phyloP scores from a whole-genome alignment of 192 early-diverging fungal species.

The Coemansia sp. region DNA sequence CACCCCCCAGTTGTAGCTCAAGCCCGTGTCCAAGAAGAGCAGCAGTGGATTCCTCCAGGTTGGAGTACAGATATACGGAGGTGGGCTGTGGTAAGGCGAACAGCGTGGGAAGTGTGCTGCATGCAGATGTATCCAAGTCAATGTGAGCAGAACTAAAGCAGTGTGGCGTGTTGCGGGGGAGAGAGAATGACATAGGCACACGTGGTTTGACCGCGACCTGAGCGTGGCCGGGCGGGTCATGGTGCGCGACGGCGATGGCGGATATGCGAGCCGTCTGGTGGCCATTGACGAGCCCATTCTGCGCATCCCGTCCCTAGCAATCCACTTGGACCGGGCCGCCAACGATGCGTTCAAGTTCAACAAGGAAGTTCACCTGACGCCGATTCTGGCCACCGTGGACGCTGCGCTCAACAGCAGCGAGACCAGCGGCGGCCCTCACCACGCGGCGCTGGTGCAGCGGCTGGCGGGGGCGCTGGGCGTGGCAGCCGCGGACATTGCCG shows the following conservation, averaged over 20 bases:
- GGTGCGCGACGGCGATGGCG: constrained; percentile 64
- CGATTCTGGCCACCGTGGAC: constrained; percentile 72
- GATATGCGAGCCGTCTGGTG: constrained; percentile 69
- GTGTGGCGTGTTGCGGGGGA: not conserved
- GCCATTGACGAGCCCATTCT: constrained; percentile 82
- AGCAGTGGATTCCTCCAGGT: constrained; percentile 84
- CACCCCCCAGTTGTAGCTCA: constrained; percentile 54
- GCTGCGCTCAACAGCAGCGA: constrained; percentile 48
- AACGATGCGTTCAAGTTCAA: constrained; percentile 87
- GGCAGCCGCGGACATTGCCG: constrained; percentile 66
- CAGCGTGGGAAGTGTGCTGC: too few relatives aligned
- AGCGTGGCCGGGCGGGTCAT: constrained; percentile 91
- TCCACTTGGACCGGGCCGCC: constrained; percentile 85
- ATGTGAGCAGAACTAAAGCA: too few relatives aligned
- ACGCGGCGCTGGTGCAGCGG: constrained; percentile 70
- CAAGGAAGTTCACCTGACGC: constrained; percentile 88
- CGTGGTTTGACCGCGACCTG: constrained; percentile 99
- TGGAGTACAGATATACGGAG: constrained; percentile 87
- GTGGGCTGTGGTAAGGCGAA: constrained; percentile 97
- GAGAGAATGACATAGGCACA: too few relatives aligned
- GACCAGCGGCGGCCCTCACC: constrained; percentile 53
- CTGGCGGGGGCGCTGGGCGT: constrained; percentile 66
- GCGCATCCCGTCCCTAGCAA: constrained; percentile 93
- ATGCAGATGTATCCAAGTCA: too few relatives aligned
- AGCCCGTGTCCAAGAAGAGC: constrained; percentile 91